Percentiles rank a stretch among this genome's conserved stretches.
phyloP scores from a whole-genome alignment of 805 yeast genomes.

The Ogataea corticis region DNA sequence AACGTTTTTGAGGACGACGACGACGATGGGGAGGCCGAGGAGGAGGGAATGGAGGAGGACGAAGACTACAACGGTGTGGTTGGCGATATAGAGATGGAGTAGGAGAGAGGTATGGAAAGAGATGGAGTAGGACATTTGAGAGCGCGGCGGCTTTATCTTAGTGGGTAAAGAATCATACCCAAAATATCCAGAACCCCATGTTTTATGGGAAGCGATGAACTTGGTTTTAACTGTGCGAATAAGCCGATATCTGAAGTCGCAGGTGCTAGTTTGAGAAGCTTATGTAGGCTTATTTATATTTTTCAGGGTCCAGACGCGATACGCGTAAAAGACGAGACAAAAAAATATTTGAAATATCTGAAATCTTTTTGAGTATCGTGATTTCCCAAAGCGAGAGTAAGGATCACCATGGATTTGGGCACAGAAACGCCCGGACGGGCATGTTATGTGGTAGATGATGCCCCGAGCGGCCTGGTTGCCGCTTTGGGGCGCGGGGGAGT shows the following conservation, averaged over 20 bases:
- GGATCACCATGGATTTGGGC: conserved; percentile 1
- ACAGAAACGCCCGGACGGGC: conserved; percentile 1
- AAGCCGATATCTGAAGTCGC: too few relatives aligned
- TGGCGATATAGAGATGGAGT: conserved; percentile 40
- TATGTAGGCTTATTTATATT: too few relatives aligned
- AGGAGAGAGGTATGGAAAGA: too few relatives aligned
- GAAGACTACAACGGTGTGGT: conserved; percentile 27
- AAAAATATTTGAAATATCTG: neutral
- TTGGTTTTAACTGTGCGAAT: too few relatives aligned
- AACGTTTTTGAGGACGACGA: conserved; percentile 42
- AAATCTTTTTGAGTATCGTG: too few relatives aligned
- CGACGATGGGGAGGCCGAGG: conserved; percentile 32
- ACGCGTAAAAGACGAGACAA: neutral
- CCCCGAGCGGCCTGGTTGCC: conserved; percentile 32
- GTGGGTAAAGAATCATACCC: too few relatives aligned
- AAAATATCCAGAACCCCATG: too few relatives aligned
- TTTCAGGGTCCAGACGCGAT: neutral
- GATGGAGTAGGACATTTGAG: too few relatives aligned
- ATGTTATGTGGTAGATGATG: conserved; percentile 10
- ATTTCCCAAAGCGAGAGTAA: neutral
- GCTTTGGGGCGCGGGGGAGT: conserved; percentile 33
- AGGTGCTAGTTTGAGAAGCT: too few relatives aligned
- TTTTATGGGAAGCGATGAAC: too few relatives aligned
- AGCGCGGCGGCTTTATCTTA: too few relatives aligned
- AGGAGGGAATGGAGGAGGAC: conserved; percentile 33